Base-by-base conservation (phyloP, 2,329 filamentous ascomycete genomes). In the Pestalotiopsis sp. region DNA sequence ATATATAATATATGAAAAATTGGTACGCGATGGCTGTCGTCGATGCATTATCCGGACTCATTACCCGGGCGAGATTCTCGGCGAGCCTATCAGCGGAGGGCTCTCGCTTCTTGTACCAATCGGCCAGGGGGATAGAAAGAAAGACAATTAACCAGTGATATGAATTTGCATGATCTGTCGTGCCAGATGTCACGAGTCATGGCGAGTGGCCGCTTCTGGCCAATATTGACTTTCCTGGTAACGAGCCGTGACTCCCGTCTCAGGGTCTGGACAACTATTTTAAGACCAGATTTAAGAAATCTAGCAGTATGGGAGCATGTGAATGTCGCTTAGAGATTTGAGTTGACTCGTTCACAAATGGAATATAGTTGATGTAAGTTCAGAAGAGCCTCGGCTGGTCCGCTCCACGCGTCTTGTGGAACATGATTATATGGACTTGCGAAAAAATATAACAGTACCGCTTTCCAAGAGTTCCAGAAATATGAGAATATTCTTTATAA, bases 1-100 rank as follows among this genome's bases (percentile, higher is more conserved):
- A 78, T 76, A 73, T 76, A 72, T 60, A 13, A 71, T 77, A 78
- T 68, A 78, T 76, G 74, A 74, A 66, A 36, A 64, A 61, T 58
- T 70, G 71, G 45, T 52, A 69, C 71, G 58, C 67, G 71, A 67
- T 72, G 71, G 70, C 69, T 68, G 72, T 69, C 67, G 68, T 71
- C 71, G 71, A 62, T 68, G 70, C 58, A 74, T 76, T 78, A 76
- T 72, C 75, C 75, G 75, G 75, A 39, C 68, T 66, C 65, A 76
- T 77, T 78, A 77, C 71, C 76, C 76, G 76, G 76, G 45, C 45
- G 45, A n/a, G 45, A 52, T 3, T 52, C 4, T 17, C 17, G 71
- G 76, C 71, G 74, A 74, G 74, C 74, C 71, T 64, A 70, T 64
- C 69, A 71, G 69, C 70, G 69, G 70, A 70, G 72, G 72, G 58